phyloP scores from a whole-genome alignment of 2,329 filamentous ascomycete genomes.

The Parafenestella ontariensis region DNA sequence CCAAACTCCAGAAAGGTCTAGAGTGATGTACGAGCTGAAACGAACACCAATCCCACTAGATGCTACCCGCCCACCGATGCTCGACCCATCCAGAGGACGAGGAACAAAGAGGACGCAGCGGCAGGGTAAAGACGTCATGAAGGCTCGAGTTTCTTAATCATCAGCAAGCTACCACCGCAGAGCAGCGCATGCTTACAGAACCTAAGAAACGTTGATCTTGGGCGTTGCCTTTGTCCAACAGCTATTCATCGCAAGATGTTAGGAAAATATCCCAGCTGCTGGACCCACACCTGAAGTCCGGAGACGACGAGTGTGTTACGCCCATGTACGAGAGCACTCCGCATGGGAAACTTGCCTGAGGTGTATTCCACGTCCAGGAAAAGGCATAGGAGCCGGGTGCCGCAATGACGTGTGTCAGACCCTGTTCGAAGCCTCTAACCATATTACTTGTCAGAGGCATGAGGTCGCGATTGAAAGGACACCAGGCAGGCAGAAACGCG shows the following conservation, averaged over 20 bases:
- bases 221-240: slow-evolving; percentile 48
- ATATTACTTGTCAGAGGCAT: no score
- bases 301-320: slow-evolving; percentile 31
- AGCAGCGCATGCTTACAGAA: slow-evolving; percentile 13
- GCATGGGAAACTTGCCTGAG: neutral
- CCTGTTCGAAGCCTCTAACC: no score
- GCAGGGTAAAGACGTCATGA: slow-evolving; percentile 42
- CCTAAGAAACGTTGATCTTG: slow-evolving; percentile 32
- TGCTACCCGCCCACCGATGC: slow-evolving; percentile 32
- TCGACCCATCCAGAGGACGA: slow-evolving; percentile 19
- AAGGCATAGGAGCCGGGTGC: neutral
- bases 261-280: slow-evolving; percentile 30
- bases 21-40: slow-evolving; percentile 41
- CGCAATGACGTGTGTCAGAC: no score
- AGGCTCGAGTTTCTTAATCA: slow-evolving; percentile 28
- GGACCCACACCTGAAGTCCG: slow-evolving; percentile 40
- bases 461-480: no score
- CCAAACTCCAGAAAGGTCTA: neutral
- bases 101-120: slow-evolving; percentile 30
- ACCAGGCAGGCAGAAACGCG: no score
- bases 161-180: slow-evolving; percentile 15
- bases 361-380: neutral
- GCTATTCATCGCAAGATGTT: slow-evolving; percentile 34
- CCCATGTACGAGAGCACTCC: slow-evolving; percentile 11
- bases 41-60: slow-evolving; percentile 39